These are phyloP conservation scores for Salix exigua DNA, from an alignment of 345 rosid genomes.

Conservation along the genomic window DNA sequence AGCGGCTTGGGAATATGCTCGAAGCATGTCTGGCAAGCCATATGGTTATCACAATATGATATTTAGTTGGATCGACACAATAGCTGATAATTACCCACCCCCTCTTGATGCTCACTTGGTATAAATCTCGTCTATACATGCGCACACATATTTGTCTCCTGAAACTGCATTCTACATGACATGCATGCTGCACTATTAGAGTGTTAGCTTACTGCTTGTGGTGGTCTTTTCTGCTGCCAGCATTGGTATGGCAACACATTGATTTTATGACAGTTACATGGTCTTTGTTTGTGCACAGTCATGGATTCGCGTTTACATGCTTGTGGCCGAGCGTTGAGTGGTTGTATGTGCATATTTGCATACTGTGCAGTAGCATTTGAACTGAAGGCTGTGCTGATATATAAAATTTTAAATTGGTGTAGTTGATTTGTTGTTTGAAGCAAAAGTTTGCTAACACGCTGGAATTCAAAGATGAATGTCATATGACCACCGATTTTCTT, in stretches of 20 bases:
- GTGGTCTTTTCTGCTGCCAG: neutral
- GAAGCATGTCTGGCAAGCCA: constrained; percentile 94
- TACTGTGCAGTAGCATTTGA: neutral
- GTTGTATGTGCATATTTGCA: neutral
- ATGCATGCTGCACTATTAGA: neutral
- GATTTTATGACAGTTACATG: neutral
- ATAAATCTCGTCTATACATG: constrained; percentile 21
- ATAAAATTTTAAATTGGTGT: too few species aligned
- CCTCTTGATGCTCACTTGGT: constrained; percentile 99
- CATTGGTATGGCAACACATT: neutral
- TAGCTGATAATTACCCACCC: constrained; percentile 92
- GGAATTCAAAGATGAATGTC: neutral
- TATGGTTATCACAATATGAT: constrained; percentile 99
- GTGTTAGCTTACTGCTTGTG: neutral
- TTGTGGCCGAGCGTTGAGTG: neutral
- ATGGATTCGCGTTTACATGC: neutral
- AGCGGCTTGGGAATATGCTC: constrained; percentile 95
- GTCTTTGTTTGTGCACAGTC: neutral
- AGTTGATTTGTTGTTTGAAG: neutral
- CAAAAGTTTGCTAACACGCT: neutral
- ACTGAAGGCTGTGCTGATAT: too few species aligned
- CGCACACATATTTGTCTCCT: neutral
- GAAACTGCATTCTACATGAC: constrained; percentile 1
- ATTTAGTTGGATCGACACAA: constrained; percentile 96
- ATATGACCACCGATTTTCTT: neutral